Evolutionary conservation across 1,284 basidiomycete genomes (phyloP), one percentile per base, ranked within the genome.

Genomic region (Mycosarcoma mackinlayi): DNA sequence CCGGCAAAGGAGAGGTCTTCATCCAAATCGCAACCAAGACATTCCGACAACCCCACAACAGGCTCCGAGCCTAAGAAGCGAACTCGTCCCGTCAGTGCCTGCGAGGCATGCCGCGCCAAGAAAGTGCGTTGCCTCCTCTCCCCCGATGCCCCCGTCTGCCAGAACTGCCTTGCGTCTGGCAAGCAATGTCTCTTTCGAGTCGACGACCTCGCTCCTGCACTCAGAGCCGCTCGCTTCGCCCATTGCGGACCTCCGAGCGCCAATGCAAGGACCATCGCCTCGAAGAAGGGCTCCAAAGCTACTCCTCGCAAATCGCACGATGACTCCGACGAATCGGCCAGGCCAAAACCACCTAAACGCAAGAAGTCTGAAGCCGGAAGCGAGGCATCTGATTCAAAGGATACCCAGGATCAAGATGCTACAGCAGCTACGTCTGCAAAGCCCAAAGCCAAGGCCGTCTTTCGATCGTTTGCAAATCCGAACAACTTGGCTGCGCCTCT

Each of bases 131-230:
- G 77, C 42, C 57, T 70, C 34, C 72, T 79, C 19, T 61, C 66
- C 11, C 71, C 74, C 2, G 75, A 76, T 33, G 62, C 68, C 3
- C 74, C 75, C 18, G 63, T 77, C 42, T 79, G 77, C 42, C 73
- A 78, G 50, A 72, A 70, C 41, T 79, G 77, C 40, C 58, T 74
- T 8, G 54, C 71, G 1, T 62, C 64, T 4, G 77, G 76, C 45
- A 78, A 77, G 50, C 41, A 74, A 42, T 79, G 77, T 48, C 65
- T 78, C 34, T 79, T 79, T 45, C 62, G 76, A 34, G 59, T 79
- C 48, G 77, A 79, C 35, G 77, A 79, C 34, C 72, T 79, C 8
- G 59, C 62, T 10, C 76, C 77, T 2, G 67, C 75, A 9, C 68
- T 79, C n/a, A 52, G 77, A 27, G 60, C 64, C 6, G 61, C 77